Evolutionary conservation across 257 asterid genomes (phyloP).

Genomic region (Ehretia macrophylla): DNA sequence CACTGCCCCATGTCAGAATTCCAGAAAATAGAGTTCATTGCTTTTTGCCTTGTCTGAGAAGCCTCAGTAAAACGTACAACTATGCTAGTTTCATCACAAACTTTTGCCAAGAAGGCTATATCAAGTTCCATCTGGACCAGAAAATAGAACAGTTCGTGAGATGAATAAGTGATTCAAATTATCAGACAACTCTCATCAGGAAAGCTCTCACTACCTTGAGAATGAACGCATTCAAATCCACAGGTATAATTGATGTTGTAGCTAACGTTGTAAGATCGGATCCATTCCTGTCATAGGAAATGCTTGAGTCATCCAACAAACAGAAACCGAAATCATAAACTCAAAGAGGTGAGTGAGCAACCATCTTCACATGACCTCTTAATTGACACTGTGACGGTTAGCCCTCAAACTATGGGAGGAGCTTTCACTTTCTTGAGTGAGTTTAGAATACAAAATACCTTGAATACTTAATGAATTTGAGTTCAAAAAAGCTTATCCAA

Average conservation of each 20-base stretch:
- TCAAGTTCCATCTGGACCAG: constrained; percentile 80
- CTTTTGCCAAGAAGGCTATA: constrained; percentile 53
- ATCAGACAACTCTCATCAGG: background rate
- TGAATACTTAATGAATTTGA: too few species aligned
- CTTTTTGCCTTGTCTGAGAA: constrained; percentile 52
- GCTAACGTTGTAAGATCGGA: constrained; percentile 70
- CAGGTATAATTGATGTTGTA: constrained; percentile 70
- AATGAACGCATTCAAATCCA: constrained; percentile 79
- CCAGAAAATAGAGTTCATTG: constrained; percentile 73
- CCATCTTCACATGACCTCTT: too few species aligned
- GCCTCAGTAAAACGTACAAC: constrained; percentile 40
- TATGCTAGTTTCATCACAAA: constrained; percentile 40
- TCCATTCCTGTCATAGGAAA: constrained; percentile 42
- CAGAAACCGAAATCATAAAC: background rate
- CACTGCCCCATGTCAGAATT: constrained; percentile 67
- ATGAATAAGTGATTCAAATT: constrained; percentile 2
- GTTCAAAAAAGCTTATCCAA: too few species aligned
- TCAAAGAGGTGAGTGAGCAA: background rate
- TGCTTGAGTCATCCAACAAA: background rate
- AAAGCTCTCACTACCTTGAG: constrained; percentile 49
- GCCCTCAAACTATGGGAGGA: too few species aligned
- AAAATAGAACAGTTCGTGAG: constrained; percentile 1
- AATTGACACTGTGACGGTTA: too few species aligned
- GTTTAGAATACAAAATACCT: background rate
- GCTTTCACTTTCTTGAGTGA: too few species aligned